phyloP scores from a whole-genome alignment of 78 protist genomes.

The Planoprotostelium fungivorum region DNA sequence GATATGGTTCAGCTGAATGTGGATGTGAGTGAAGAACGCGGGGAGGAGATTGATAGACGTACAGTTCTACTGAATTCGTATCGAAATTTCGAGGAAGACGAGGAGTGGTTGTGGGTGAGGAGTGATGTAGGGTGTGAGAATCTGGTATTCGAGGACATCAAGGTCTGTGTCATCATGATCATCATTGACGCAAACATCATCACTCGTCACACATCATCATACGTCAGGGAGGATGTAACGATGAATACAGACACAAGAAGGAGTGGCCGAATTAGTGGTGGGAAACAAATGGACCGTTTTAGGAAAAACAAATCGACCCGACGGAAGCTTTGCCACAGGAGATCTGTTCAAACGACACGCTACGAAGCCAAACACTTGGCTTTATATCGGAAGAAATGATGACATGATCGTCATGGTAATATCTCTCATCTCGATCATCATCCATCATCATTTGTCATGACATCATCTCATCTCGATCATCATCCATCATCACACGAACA shows the following conservation, averaged over 20 bases:
- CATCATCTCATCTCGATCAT: too few relatives aligned
- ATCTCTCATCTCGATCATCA: too few relatives aligned
- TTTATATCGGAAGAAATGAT: background rate
- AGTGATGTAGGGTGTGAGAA: background rate
- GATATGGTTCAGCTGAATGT: background rate
- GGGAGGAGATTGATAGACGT: background rate
- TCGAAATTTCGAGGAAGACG: background rate
- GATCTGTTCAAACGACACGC: background rate
- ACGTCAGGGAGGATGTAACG: background rate
- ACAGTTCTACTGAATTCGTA: background rate
- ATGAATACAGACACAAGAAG: background rate
- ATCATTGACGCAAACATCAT: too few relatives aligned
- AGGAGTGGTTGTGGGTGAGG: background rate
- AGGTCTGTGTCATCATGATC: too few relatives aligned
- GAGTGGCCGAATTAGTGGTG: background rate
- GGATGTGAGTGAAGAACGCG: background rate
- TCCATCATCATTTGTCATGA: too few relatives aligned
- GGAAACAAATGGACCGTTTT: background rate
- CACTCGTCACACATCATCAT: background rate
- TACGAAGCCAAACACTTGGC: background rate
- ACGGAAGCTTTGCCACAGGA: background rate
- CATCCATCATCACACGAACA: too few relatives aligned
- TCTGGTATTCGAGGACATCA: background rate
- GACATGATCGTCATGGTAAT: background rate
- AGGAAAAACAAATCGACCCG: background rate